Conservation (phyloP, 1,284 basidiomycete species). For the Porphyrellus sp. region DNA sequence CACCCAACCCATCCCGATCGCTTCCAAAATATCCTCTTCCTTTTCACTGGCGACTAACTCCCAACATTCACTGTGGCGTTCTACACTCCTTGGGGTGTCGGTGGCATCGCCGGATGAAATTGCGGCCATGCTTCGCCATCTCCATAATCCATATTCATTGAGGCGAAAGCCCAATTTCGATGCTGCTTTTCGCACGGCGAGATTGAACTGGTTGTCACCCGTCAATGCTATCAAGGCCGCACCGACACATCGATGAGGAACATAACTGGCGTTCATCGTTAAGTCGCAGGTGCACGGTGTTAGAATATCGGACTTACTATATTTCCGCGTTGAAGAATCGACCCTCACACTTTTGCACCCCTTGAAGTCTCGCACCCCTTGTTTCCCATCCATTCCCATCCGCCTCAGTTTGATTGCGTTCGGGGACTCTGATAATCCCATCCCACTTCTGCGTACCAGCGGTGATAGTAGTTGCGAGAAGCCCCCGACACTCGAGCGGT, state of each 20-base stretch:
- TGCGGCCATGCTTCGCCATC: conserved; percentile 34
- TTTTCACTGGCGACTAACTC: conserved; percentile 21
- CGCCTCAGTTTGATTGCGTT: conserved; percentile 7
- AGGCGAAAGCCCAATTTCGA: conserved; percentile 43
- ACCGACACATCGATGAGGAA: conserved; percentile 47
- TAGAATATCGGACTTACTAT: conserved; percentile 37
- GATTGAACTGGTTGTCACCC: conserved; percentile 48
- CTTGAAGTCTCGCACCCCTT: conserved; percentile 29
- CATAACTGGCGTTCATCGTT: conserved; percentile 37
- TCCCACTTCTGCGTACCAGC: conserved; percentile 41
- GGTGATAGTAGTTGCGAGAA: conserved; percentile 39
- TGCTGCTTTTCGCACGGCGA: conserved; percentile 42
- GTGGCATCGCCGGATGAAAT: neutral
- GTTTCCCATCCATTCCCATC: conserved; percentile 22
- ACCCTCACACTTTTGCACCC: conserved; percentile 36
- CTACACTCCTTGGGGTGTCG: conserved; percentile 6
- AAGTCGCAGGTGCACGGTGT: neutral
- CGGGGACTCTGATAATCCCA: conserved; percentile 48
- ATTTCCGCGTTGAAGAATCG: conserved; percentile 41
- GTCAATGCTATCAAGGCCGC: conserved; percentile 51
- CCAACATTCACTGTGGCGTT: conserved; percentile 23
- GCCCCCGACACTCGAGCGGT: conserved; percentile 40
- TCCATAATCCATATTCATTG: conserved; percentile 60
- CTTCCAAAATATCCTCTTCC: conserved; percentile 28
- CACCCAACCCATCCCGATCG: conserved; percentile 30